A percentile compares a stretch with the other conserved stretches of the same genome.
Conservation (phyloP, 306 rosid genomes). For the Lithocarpus polystachyus region DNA sequence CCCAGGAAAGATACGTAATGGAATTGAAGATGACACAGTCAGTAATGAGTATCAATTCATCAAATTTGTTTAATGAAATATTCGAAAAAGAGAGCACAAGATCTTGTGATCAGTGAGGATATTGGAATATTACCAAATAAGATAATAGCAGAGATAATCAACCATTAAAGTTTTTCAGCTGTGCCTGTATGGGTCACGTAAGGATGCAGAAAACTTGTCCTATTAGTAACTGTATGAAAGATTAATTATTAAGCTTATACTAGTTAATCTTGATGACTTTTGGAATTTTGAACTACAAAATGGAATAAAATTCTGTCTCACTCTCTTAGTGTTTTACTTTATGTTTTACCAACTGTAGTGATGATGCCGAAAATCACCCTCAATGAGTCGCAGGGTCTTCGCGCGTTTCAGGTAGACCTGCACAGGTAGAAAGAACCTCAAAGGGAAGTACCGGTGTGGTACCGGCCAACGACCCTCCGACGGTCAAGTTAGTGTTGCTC, state of each 20-base stretch:
- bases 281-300: neutral
- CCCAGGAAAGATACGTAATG: slow-evolving; percentile 11
- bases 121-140: slow-evolving; percentile 21
- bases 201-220: neutral
- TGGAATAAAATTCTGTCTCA: too few relatives aligned
- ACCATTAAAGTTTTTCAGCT: neutral
- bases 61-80: neutral
- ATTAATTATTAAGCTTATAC: neutral
- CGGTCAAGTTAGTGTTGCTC: too few relatives aligned
- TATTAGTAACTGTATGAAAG: neutral
- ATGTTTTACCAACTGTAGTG: accelerated
- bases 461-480: too few relatives aligned
- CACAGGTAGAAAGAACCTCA: too few relatives aligned
- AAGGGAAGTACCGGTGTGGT: too few relatives aligned
- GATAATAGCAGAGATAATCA: neutral
- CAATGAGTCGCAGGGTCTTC: too few relatives aligned
- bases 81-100: neutral
- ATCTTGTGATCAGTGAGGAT: neutral
- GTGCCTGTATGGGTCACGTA: neutral
- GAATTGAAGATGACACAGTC: neutral
- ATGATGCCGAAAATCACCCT: too few relatives aligned
- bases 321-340: too few relatives aligned
- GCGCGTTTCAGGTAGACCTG: too few relatives aligned
- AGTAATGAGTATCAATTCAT: slow-evolving; percentile 6
- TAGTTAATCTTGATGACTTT: neutral